Conservation (phyloP, 2,329 filamentous ascomycete species). For the Coniosporium tulheliwenetii region DNA sequence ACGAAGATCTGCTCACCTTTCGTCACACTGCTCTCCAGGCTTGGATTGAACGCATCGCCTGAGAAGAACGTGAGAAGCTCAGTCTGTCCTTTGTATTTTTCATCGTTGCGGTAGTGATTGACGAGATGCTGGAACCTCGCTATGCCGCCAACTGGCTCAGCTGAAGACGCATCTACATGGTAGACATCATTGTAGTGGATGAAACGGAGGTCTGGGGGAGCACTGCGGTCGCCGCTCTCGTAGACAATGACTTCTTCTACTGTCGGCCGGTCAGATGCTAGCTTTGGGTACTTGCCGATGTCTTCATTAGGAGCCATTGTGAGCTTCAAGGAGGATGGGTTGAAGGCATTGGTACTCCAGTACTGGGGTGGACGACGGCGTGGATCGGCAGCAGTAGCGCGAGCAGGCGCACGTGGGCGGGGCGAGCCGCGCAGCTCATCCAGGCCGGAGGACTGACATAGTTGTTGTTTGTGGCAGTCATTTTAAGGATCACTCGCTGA, state of each 20-base stretch:
- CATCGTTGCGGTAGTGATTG: slow-evolving; percentile 54
- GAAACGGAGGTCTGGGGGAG: slow-evolving; percentile 57
- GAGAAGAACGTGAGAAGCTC: slow-evolving; percentile 69
- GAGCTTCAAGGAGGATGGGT: too few species aligned
- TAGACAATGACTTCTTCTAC: not conserved
- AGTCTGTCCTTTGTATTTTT: slow-evolving; percentile 46
- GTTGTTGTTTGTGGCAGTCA: too few species aligned
- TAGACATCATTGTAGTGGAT: slow-evolving; percentile 93
- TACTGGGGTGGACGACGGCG: too few species aligned
- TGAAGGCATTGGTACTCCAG: too few species aligned
- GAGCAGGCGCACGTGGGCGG: too few species aligned
- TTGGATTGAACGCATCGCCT: slow-evolving; percentile 85
- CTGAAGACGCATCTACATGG: slow-evolving; percentile 61
- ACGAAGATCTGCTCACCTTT: slow-evolving; percentile 42
- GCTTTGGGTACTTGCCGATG: too few species aligned
- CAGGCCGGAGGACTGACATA: too few species aligned
- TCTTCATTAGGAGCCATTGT: too few species aligned
- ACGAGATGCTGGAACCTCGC: slow-evolving; percentile 66
- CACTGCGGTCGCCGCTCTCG: slow-evolving; percentile 22
- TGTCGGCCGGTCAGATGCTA: too few species aligned
- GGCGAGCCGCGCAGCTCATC: too few species aligned
- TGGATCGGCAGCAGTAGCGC: slow-evolving; percentile 2
- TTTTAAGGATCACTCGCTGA: too few species aligned
- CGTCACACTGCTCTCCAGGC: slow-evolving; percentile 73
- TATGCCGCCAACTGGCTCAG: slow-evolving; percentile 70